Conservation (phyloP, 2,329 filamentous ascomycete genomes). For the Stachybotrys elegans region DNA sequence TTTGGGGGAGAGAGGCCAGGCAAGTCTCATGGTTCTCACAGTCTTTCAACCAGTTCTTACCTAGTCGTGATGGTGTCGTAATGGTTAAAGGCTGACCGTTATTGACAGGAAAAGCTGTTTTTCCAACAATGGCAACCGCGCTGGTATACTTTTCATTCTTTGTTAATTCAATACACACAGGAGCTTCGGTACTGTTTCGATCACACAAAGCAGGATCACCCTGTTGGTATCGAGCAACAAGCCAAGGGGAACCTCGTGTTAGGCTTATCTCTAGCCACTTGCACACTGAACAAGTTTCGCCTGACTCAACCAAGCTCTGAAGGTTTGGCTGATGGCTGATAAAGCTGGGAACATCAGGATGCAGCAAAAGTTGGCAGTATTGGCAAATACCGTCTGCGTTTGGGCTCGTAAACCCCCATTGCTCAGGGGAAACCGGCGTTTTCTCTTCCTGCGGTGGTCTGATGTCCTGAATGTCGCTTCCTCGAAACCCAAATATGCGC, state of each 20-base stretch:
- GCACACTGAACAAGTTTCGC: not conserved
- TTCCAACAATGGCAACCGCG: not conserved
- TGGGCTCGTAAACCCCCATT: not conserved
- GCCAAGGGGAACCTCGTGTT: not conserved
- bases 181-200: not conserved
- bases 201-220: not conserved
- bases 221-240: not conserved
- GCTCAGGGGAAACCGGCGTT: not conserved
- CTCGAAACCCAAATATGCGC: not conserved
- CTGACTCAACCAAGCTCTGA: not conserved
- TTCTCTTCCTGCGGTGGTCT: not conserved
- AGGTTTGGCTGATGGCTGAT: not conserved
- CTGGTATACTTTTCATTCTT: not conserved
- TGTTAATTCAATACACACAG: not conserved
- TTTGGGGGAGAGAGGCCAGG: not conserved
- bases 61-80: not conserved
- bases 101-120: not conserved
- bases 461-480: not conserved
- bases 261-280: not conserved
- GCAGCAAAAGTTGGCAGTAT: conserved; percentile 1
- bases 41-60: not conserved
- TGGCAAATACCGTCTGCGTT: not conserved
- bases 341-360: not conserved
- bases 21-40: not conserved
- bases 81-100: not conserved